Percentiles rank a stretch among this genome's conserved stretches.
Conservation (phyloP, 148 eudicot species). For the Oxyria digyna region DNA sequence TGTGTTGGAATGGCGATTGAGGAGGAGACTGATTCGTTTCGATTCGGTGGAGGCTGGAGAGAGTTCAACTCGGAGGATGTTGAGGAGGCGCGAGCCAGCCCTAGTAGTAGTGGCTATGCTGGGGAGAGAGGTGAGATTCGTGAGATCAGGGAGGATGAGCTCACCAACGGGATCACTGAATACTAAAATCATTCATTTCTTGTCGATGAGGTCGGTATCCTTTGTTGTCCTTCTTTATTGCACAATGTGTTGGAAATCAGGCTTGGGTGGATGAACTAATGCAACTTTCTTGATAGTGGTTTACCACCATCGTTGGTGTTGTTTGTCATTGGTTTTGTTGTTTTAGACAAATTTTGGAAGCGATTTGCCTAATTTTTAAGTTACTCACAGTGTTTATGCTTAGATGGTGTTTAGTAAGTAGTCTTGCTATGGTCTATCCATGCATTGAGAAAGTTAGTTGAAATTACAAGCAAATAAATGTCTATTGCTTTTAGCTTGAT, state of each 20-base stretch:
- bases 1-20: neutral
- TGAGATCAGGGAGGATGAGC: slow-evolving; percentile 17
- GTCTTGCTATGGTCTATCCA: neutral
- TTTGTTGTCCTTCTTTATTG: neutral
- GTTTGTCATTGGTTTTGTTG: neutral
- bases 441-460: too few relatives aligned
- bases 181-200: too few relatives aligned
- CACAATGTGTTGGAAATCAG: neutral
- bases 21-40: slow-evolving; percentile 13
- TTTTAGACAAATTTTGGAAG: neutral
- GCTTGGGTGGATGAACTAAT: neutral
- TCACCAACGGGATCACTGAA: slow-evolving; percentile 25
- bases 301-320: neutral
- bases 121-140: slow-evolving; percentile 57
- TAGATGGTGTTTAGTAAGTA: neutral
- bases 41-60: slow-evolving; percentile 21
- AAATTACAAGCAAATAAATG: too few relatives aligned
- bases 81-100: slow-evolving; percentile 34
- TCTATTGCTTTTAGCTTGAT: too few relatives aligned
- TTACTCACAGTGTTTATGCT: neutral
- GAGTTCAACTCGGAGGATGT: slow-evolving; percentile 30
- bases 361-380: neutral
- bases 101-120: slow-evolving; percentile 79
- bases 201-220: slow-evolving; percentile 47
- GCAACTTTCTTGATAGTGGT: neutral